Evolutionary conservation across 495 filamentous ascomycete genomes (phyloP), one percentile per base, ranked within the genome.

Genomic region (Neurospora sp.): DNA sequence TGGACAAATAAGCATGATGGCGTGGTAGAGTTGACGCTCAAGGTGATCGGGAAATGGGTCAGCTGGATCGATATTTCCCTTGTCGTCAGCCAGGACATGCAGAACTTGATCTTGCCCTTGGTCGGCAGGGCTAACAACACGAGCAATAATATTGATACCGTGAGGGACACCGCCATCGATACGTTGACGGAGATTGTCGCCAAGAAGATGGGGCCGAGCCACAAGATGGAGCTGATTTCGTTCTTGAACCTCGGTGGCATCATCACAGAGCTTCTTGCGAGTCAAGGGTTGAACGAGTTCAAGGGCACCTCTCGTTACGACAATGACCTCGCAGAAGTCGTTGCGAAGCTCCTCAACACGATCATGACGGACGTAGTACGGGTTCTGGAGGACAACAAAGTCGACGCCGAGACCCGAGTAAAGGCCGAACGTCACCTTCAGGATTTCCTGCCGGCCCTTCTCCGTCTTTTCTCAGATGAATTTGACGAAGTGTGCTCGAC

Each of bases 401-500:
- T 81, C 70, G 81, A 85, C 68, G 89, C 91, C 44, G 78, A 84
- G 37, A 86, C 88, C 38, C 83, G 88, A 68, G 83, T 82, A 12
- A 85, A 87, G 74, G 93, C 94, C 69, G 91, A 92, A 40, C 88
- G 90, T 75, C 86, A 95, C 59, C 82, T 98, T 39, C 91, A 91
- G 76, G 86, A 86, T 61, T 97, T 99, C 79, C 82, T 96, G 65
- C 93, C 94, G 2, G 89, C 92, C 70, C 86, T 98, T 22, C 83
- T 99, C 38, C 91, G 94, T 42, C 97, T 97, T 84, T 96, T 99
- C 80, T 92, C 93, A 31, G 96, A 99, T 78, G 94, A 99, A 81
- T 99, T 93, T 77, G 96, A 99, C 81, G 96, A 99, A 79, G 90
- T 98, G 73, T 98, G 95, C 82, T 95, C 94, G 48, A 95, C 93